Base-by-base conservation (phyloP, 208 protist genomes). In the Histomonas meleagridis region DNA sequence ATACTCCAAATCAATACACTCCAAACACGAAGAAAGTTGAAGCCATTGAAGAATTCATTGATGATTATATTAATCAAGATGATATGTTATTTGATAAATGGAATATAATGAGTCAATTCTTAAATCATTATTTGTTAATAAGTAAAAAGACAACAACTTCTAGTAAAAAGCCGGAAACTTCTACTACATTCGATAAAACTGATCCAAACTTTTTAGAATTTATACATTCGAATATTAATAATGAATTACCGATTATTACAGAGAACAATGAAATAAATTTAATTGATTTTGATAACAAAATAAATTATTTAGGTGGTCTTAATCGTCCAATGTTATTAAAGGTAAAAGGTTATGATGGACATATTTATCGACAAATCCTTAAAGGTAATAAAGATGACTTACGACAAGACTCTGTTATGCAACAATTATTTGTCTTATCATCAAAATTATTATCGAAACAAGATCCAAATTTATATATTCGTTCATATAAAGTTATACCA, bases 351-450 rank as follows among this genome's bases (percentile, higher is more conserved):
- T 18, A 23, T n/a, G 46, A 86, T 35, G 76, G 76, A 46, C 5
- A 18, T 2, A 55, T 7, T 40, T 86, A 86, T 55, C 4, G 16
- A n/a, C 76, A 86, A 16, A 86, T 86, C 38, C 46, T 86, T 26
- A 86, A 86, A 86, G 76, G 76, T 38, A 86, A 57, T 7, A 86
- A 86, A 51, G 76, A 86, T 86, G 76, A 86, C 55, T 55, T 86
- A 38, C 51, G 76, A 86, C 76, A 86, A 55, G 76, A 86, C 38
- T 40, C 76, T 55, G 76, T 86, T 55, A 49, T 86, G 26, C 40
- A 86, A 43, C 76, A 86, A 55, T 40, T 86, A 10, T 86, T 86
- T 46, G 40, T 26, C 10, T 40, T 86, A 26, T 55, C 46, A 21
- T 55, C 46, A n/a, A 43, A 86, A 55, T 23, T 86, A 10, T 21